Evolutionary conservation across 257 asterid genomes (phyloP).

Genomic region (Primulina huaijiensis): DNA sequence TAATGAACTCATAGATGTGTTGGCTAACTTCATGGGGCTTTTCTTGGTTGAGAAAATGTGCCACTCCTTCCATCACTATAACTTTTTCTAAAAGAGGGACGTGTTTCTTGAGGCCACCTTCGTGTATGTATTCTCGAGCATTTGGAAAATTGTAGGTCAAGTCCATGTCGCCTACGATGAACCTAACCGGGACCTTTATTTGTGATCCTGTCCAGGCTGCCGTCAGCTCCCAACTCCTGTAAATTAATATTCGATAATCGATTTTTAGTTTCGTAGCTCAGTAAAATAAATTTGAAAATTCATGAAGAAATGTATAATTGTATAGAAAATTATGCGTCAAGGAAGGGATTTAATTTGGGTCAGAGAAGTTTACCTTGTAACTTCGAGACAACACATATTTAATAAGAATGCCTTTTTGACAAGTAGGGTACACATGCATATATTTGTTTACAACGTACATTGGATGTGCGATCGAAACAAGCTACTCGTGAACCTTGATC

Average conservation of each 20-base stretch:
- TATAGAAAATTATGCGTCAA: no score
- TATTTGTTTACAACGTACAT: no score
- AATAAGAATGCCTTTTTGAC: no score
- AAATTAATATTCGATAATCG: not conserved
- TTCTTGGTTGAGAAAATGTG: slow-evolving; percentile 41
- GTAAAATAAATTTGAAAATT: no score
- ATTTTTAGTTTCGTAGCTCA: no score
- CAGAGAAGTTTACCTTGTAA: no score
- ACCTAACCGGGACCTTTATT: slow-evolving; percentile 44
- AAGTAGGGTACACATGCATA: no score
- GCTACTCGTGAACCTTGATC: no score
- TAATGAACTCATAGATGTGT: slow-evolving; percentile 29
- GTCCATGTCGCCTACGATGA: slow-evolving; percentile 44
- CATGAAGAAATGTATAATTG: no score
- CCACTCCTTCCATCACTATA: slow-evolving; percentile 44
- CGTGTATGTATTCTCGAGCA: slow-evolving; percentile 19
- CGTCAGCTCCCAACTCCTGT: slow-evolving; percentile 53
- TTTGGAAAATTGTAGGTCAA: slow-evolving; percentile 32
- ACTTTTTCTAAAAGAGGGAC: slow-evolving; percentile 38
- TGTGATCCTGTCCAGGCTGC: slow-evolving; percentile 47
- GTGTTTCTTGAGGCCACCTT: slow-evolving; percentile 31
- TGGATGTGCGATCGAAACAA: no score
- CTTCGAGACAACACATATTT: no score
- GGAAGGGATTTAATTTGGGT: no score
- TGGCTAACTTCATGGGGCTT: slow-evolving; percentile 30